phyloP scores from a whole-genome alignment of 345 rosid genomes.

The Boechera stricta region DNA sequence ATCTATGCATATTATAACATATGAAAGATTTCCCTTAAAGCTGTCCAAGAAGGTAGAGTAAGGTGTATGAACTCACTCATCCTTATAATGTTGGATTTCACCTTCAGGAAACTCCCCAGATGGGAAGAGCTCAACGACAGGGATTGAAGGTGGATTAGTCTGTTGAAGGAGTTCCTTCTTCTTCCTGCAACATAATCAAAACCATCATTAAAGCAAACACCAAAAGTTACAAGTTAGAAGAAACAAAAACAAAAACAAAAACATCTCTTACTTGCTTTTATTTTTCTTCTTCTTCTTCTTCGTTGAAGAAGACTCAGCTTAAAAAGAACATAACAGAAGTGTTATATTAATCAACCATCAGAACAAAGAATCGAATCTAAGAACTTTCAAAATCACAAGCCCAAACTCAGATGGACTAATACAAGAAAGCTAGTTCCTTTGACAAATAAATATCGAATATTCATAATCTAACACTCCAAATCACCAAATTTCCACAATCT shows the following conservation, averaged over 20 bases:
- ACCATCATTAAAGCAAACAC: conserved; percentile 15
- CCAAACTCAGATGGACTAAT: conserved; percentile 28
- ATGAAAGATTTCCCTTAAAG: neutral
- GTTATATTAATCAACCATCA: conserved; percentile 11
- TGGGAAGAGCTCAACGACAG: conserved; percentile 79
- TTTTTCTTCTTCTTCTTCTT: conserved; percentile 97
- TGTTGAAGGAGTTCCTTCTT: conserved; percentile 81
- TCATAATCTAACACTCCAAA: neutral
- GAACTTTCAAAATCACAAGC: neutral
- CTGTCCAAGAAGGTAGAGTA: neutral
- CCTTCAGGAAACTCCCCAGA: conserved; percentile 97
- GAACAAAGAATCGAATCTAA: conserved; percentile 6
- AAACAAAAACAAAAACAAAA: neutral
- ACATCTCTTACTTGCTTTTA: conserved; percentile 82
- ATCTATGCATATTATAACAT: neutral
- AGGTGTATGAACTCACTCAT: conserved; percentile 64
- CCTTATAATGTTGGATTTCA: conserved; percentile 94
- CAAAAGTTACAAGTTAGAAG: neutral
- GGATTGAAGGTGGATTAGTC: conserved; percentile 87
- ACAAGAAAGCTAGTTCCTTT: conserved; percentile 16
- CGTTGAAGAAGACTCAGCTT: conserved; percentile 63
- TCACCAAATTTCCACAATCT: neutral
- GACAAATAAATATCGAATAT: neutral
- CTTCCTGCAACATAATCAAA: conserved; percentile 57
- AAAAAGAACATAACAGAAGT: neutral